Conservation (phyloP, 306 rosid genomes). For the Prunus mongolica region DNA sequence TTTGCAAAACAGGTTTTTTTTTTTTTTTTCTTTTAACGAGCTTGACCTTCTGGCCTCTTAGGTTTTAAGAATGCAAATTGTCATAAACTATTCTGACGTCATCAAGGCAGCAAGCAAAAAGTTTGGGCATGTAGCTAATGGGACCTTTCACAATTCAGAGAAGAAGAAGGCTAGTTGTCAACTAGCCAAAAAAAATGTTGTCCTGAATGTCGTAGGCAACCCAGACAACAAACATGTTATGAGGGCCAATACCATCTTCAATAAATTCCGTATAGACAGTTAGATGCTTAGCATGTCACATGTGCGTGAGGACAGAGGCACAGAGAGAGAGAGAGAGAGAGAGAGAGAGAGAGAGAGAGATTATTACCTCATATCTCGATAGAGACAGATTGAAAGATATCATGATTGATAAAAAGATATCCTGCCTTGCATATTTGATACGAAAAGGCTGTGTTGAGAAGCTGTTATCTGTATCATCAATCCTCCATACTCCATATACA, state of each 20-base stretch:
- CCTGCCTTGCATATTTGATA: conserved; percentile 87
- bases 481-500: conserved; percentile 78
- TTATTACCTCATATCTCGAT: conserved; percentile 53
- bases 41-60: background rate
- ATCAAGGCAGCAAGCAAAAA: background rate
- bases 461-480: conserved; percentile 84
- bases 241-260: background rate
- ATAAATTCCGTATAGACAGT: background rate
- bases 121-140: background rate
- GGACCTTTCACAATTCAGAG: background rate
- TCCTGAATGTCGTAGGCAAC: background rate
- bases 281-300: background rate
- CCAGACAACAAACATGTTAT: background rate
- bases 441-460: conserved; percentile 88
- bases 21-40: background rate
- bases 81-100: background rate
- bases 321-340: background rate
- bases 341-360: conserved; percentile 11
- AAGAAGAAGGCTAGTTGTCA: background rate
- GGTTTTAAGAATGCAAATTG: background rate
- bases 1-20: background rate
- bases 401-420: conserved; percentile 76
- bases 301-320: too few relatives aligned
- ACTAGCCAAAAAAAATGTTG: background rate
- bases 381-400: conserved; percentile 65